Base-by-base conservation (phyloP, 345 rosid species). In the Zanthoxylum bungeanum region DNA sequence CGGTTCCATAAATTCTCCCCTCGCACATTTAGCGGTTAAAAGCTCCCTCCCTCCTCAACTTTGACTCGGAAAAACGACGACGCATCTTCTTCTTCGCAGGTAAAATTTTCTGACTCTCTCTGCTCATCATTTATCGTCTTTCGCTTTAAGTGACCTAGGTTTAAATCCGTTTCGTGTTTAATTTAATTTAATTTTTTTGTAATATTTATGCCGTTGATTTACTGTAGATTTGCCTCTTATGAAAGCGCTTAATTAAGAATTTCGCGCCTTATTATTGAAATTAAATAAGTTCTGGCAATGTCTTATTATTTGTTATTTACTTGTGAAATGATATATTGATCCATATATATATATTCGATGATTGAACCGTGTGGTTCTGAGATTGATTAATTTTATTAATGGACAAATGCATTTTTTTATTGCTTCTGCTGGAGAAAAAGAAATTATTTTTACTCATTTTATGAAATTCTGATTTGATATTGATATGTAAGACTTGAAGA, bases 71-170 rank as follows among this genome's bases (percentile, higher is more conserved):
- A n/a, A n/a, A n/a, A n/a, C n/a, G n/a, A 44, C 19, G 4, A 14
- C 0, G 12, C 19, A 3, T 42, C 19, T 4, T 46, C 71, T 58
- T 69, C 30, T 14, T 58, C 40, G 68, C 70, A 72, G 60, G 88
- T 79, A 37, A 27, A 17, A 44, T 6, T 14, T 44, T 19, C 17
- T 44, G 47, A 11, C 28, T 61, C 37, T 14, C 21, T 36, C 22
- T n/a, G 64, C 60, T 3, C 22, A n/a, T n/a, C n/a, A 24, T 14
- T 63, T 27, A 11, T 46, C 22, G 52, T n/a, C n/a, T n/a, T n/a
- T n/a, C n/a, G n/a, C n/a, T n/a, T n/a, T n/a, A n/a, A n/a, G n/a
- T 55, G 5, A 10, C 6, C 24, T 19, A 68, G 33, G 44, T 58
- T 72, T 30, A 4, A 17, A 64, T 40, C 61, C 60, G 17, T 55